These are phyloP conservation scores for Stylosanthes scabra DNA, from an alignment of 331 rosid species.

Conservation along the genomic window DNA sequence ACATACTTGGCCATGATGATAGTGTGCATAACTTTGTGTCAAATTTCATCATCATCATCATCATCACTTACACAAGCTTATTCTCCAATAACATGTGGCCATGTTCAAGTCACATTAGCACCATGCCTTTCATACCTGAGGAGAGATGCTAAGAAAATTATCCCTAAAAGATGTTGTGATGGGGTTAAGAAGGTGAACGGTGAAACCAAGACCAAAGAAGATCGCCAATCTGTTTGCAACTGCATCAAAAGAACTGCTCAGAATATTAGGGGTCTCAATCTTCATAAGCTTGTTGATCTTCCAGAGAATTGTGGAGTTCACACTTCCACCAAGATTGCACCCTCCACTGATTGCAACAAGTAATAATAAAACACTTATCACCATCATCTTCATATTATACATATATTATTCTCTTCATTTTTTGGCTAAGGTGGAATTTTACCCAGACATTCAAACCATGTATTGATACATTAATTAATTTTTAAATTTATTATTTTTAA, in stretches of 20 bases:
- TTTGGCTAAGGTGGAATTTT: no score
- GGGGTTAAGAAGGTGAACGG: slow-evolving; percentile 5
- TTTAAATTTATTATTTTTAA: no score
- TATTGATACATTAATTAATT: no score
- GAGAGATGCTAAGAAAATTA: neutral
- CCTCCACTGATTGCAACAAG: slow-evolving; percentile 30
- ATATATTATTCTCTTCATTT: no score
- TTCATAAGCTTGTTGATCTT: slow-evolving; percentile 3
- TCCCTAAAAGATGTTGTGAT: slow-evolving; percentile 20
- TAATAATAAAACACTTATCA: neutral
- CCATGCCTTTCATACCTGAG: slow-evolving; percentile 10
- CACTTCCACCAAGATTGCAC: neutral
- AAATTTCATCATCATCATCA: neutral
- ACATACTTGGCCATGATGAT: neutral
- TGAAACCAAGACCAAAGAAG: neutral
- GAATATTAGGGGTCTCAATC: neutral
- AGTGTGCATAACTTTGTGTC: slow-evolving; percentile 13
- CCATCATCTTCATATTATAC: no score
- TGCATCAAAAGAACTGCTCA: neutral
- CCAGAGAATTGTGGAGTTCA: slow-evolving; percentile 34
- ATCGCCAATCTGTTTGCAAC: slow-evolving; percentile 25
- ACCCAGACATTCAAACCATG: no score
- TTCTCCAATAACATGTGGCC: neutral
- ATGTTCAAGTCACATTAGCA: neutral
- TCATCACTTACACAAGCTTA: neutral